phyloP scores from a whole-genome alignment of 257 asterid species.

The Solanum sejunctum region DNA sequence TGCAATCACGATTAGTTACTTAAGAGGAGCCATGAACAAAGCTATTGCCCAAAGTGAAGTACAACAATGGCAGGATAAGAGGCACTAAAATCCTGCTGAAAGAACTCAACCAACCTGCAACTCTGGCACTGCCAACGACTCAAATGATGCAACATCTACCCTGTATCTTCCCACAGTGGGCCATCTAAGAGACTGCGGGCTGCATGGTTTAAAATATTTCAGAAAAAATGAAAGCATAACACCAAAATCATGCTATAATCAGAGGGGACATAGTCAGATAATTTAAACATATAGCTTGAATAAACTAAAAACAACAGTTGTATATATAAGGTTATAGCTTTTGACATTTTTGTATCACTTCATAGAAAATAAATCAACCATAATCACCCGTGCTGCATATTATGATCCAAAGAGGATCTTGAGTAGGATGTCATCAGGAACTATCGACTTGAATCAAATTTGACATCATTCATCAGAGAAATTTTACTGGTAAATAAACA shows the following conservation, averaged over 20 bases:
- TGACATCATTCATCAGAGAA: not conserved
- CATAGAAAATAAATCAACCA: not conserved
- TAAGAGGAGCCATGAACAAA: not conserved
- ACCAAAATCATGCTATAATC: not conserved
- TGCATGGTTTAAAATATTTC: conserved; percentile 19
- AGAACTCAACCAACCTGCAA: conserved; percentile 47
- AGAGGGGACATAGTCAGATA: not conserved
- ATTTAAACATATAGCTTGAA: not conserved
- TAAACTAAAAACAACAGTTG: not conserved
- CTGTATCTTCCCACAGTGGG: conserved; percentile 80
- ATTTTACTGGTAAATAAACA: not conserved
- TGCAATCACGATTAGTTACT: not conserved
- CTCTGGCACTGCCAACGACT: conserved; percentile 74
- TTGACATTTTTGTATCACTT: not conserved
- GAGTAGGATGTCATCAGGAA: not conserved
- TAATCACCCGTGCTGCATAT: not conserved
- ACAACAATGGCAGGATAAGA: not conserved
- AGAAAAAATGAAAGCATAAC: conserved; percentile 3
- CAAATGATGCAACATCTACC: conserved; percentile 81
- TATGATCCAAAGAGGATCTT: not conserved
- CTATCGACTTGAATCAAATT: not conserved
- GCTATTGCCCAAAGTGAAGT: not conserved
- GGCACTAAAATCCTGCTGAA: not conserved
- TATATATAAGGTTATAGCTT: not conserved
- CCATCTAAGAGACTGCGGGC: conserved; percentile 65